phyloP scores from a whole-genome alignment of 140 eudicot species.

The Oenanthe javanica region DNA sequence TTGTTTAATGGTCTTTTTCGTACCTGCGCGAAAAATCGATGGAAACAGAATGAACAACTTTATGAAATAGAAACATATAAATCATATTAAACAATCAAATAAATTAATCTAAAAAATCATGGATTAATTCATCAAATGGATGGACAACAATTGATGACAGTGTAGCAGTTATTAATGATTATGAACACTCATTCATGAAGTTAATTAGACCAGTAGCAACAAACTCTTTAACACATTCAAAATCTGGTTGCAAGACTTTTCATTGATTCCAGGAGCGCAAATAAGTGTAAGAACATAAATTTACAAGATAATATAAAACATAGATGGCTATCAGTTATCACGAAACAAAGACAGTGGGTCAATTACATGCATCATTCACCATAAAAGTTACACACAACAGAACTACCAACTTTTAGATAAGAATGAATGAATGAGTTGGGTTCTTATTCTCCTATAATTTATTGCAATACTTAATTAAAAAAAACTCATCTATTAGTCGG shows the following conservation, averaged over 20 bases:
- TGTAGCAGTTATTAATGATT: background rate
- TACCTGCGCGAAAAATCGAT: slow-evolving; percentile 39
- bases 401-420: no score
- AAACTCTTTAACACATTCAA: background rate
- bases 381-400: background rate
- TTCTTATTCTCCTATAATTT: background rate
- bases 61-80: background rate
- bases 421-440: background rate
- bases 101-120: background rate
- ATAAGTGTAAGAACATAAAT: background rate
- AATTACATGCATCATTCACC: background rate
- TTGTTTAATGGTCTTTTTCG: slow-evolving; percentile 96
- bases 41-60: background rate
- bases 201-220: background rate
- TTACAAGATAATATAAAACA: background rate
- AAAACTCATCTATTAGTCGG: background rate
- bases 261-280: background rate
- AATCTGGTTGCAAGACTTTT: background rate
- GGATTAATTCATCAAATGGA: background rate
- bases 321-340: background rate
- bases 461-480: background rate
- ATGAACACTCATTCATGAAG: background rate
- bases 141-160: background rate
- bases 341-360: background rate
- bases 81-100: background rate